Percentiles rank a stretch among this genome's conserved stretches.
Evolutionary conservation across 306 rosid species (phyloP).

Genomic region (Cicer arietinum): DNA sequence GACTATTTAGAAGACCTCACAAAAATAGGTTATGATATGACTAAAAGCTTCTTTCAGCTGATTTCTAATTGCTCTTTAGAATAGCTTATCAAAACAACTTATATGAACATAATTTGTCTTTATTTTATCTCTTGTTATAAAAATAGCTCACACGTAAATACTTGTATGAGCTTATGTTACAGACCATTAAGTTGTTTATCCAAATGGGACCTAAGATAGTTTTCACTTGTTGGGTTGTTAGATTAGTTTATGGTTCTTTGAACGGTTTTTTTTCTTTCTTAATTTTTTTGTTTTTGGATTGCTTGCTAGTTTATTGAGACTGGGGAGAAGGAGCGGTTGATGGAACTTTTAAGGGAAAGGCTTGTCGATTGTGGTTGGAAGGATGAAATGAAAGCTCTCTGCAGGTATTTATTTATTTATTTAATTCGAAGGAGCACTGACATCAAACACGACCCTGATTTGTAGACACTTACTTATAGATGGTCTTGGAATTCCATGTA

Average conservation of each 20-base stretch:
- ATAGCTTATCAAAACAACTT: neutral
- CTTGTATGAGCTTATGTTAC: no score
- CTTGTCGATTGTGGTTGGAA: conserved; percentile 97
- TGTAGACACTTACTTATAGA: no score
- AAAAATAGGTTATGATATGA: neutral
- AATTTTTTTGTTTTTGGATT: neutral
- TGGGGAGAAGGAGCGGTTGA: conserved; percentile 86
- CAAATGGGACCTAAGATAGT: no score
- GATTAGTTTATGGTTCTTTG: no score
- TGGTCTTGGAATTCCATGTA: no score
- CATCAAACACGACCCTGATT: no score
- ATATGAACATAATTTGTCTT: neutral
- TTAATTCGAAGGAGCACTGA: neutral
- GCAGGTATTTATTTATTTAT: conserved; percentile 62
- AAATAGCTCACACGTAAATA: no score
- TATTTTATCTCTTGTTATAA: no score
- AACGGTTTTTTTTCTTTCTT: neutral
- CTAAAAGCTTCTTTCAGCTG: neutral
- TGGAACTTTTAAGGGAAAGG: conserved; percentile 89
- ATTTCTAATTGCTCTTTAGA: neutral
- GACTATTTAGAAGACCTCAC: neutral
- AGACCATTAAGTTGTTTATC: no score
- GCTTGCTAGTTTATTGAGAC: conserved; percentile 71
- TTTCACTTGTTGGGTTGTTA: no score
- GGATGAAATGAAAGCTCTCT: conserved; percentile 91